Base-by-base conservation (phyloP, 805 yeast genomes). In the Ogataea ramenticola region DNA sequence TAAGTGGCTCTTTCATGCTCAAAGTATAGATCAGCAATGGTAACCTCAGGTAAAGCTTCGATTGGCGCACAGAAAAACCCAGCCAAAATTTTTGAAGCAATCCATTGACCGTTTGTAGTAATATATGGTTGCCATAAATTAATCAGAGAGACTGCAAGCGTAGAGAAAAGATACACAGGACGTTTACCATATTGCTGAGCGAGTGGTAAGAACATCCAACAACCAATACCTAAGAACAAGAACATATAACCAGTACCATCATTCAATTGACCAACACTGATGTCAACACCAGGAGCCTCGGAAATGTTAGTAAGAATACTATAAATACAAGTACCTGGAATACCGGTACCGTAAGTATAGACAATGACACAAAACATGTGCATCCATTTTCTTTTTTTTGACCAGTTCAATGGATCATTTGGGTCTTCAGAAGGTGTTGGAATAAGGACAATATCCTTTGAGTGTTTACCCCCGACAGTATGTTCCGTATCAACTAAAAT, bases 381-480 rank as follows among this genome's bases (percentile, higher is more conserved):
- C 31, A 73, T 37, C 60, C 64, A 58, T 53, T 80, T 80, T 41
- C 84, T 67, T 33, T 54, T 48, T 21, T 53, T 58, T 1, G 75
- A 43, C 88, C 88, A 82, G 53, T 79, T 80, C 44, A 82, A 63
- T 1, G 88, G 88, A 53, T 82, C 89, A 50, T 81, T 76, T 8
- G 86, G 84, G 48, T 80, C 80, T 42, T 72, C 77, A 0, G 83
- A 72, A 2, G 89, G 89, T 10, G 76, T 75, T 29, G 89, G 88
- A 38, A 78, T 72, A 37, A 80, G 63, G 12, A 82, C 74, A 46
- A 80, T 71, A 10, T 59, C 51, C 26, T 57, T 52, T 1, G 43
- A 46, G 1, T 54, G 55, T 8, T 36, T 37, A 8, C 35, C 46
- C 4, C 38, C 45, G 22, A 39, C 17, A 3, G 34, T 16, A 8